Evolutionary conservation across 805 yeast species (phyloP).

Genomic region (Starmerella sp.): DNA sequence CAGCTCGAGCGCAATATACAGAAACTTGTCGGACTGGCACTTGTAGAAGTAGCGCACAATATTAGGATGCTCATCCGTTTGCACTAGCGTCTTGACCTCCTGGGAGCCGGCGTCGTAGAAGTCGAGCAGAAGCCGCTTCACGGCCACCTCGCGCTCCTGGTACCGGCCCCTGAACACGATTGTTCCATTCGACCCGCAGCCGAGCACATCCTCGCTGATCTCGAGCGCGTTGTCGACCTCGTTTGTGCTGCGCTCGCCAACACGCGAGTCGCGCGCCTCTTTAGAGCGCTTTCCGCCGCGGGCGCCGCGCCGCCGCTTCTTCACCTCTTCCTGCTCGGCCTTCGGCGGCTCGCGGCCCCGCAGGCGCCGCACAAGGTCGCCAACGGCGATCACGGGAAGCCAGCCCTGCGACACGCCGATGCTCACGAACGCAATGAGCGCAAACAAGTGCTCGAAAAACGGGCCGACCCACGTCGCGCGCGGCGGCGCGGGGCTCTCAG

Average conservation of each 20-base stretch:
- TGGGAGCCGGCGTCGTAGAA: constrained; percentile 90
- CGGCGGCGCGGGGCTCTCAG: background rate
- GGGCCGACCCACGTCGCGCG: background rate
- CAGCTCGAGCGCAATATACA: constrained; percentile 85
- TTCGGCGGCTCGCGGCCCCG: background rate
- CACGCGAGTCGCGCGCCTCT: background rate
- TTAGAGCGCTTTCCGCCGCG: constrained; percentile 49
- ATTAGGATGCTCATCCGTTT: constrained; percentile 93
- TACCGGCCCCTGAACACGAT: constrained; percentile 84
- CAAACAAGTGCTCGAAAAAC: background rate
- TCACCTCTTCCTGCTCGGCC: constrained; percentile 20
- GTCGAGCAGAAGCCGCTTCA: constrained; percentile 83
- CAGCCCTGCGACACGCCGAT: constrained; percentile 7
- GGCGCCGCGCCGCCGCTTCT: constrained; percentile 70
- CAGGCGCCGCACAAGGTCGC: background rate
- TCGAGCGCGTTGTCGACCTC: constrained; percentile 17
- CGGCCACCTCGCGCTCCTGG: constrained; percentile 90
- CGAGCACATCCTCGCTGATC: constrained; percentile 66
- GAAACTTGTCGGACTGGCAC: constrained; percentile 75
- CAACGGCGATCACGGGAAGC: constrained; percentile 8
- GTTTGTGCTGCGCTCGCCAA: background rate
- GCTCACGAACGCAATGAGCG: background rate
- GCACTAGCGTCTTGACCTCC: constrained; percentile 77
- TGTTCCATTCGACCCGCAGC: constrained; percentile 95
- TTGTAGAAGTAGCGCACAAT: constrained; percentile 88